phyloP scores from a whole-genome alignment of 2,329 filamentous ascomycete genomes.

The Dothistroma septosporum region DNA sequence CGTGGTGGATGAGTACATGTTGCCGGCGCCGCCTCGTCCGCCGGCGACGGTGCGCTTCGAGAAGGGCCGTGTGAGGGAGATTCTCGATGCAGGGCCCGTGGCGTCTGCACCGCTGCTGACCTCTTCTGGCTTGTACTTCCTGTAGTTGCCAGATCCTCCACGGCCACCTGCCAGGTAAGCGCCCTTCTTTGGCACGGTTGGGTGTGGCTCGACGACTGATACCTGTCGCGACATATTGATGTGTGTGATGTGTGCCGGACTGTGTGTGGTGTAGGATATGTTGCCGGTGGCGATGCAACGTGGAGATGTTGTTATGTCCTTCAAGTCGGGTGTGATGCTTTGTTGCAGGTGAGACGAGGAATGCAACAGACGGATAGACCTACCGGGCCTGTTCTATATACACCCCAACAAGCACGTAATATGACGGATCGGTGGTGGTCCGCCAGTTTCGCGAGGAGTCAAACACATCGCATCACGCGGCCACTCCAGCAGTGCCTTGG shows the following conservation, averaged over 20 bases:
- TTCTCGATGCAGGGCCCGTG: conserved; percentile 47
- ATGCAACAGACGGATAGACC: conserved; percentile 3
- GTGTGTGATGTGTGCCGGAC: conserved; percentile 10
- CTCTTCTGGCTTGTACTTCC: conserved; percentile 52
- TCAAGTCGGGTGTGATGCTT: conserved; percentile 4
- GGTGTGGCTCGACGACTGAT: conserved; percentile 59
- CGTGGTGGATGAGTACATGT: conserved; percentile 51
- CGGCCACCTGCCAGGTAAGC: conserved; percentile 50
- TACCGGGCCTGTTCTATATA: conserved; percentile 11
- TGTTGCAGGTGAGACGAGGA: conserved; percentile 12
- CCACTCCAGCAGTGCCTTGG: conserved; percentile 10
- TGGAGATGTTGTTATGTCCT: conserved; percentile 1
- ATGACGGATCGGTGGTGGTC: neutral
- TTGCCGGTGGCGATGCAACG: neutral
- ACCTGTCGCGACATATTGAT: conserved; percentile 40
- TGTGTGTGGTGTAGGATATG: neutral
- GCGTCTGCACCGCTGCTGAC: conserved; percentile 47
- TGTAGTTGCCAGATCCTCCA: conserved; percentile 57
- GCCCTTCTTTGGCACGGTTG: conserved; percentile 47
- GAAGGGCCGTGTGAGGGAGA: conserved; percentile 45
- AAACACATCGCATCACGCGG: conserved; percentile 20
- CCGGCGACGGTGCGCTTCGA: conserved; percentile 52
- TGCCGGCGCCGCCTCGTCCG: conserved; percentile 58
- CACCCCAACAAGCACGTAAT: neutral
- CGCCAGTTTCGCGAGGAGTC: conserved; percentile 14